Base-by-base conservation (phyloP, 345 rosid species). In the Lepidium aucheri region DNA sequence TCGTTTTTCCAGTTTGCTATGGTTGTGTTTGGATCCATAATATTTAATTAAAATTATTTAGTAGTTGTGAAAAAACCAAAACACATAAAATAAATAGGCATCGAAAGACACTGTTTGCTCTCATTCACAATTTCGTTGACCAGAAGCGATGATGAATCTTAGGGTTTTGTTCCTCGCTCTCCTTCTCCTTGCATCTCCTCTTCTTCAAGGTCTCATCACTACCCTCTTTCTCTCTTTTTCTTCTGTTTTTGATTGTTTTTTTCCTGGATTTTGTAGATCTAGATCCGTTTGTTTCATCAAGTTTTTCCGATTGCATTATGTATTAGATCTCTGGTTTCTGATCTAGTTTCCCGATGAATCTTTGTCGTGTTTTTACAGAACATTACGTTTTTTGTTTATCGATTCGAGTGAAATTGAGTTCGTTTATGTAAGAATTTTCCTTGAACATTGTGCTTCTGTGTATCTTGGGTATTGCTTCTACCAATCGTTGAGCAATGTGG, bases 111-210 rank as follows among this genome's bases (percentile, higher is more conserved):
- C 10, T 34, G n/a, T 12, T 26, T 26, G 32, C 24, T 32, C 53
- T 40, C 60, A 55, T 64, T 18, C 6, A 35, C 75, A 54, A 54
- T 6, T 55, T 55, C 49, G 61, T 74, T 74, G 77, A 73, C 73
- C 77, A 49, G 22, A 60, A 39, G 34, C 36, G 56, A 82, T 79
- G 85, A 79, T 58, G 72, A 59, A 44, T 68, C 64, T 85, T 78
- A 82, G 89, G 82, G 83, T 85, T 85, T 83, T 90, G 79, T 72
- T 90, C 83, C 78, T 85, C 60, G 90, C 90, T 57, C 69, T 93
- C 63, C 87, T 93, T 78, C 80, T 92, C 79, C 80, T 89, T 11
- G 90, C 83, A 13, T 84, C 86, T 58, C 89, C 92, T 75, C 71
- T 90, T 51, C 81, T 86, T 53, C 97, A 90, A 79, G 99, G 96